Conservation (phyloP, 1,284 basidiomycete species). For the Tremellales sp. region DNA sequence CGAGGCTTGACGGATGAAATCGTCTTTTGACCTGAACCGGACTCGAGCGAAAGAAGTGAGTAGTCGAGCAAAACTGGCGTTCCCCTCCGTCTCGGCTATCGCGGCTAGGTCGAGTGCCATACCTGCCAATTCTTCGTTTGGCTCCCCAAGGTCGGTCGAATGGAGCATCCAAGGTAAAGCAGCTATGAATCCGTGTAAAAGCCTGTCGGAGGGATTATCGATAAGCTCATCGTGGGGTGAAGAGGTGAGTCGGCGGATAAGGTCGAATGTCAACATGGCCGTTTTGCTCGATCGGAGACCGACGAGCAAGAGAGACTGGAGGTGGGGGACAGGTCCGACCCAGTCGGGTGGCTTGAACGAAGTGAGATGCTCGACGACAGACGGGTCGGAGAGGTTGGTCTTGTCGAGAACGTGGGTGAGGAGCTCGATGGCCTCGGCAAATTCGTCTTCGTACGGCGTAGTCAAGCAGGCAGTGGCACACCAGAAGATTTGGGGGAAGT, state of each 20-base stretch:
- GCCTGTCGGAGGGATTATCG: slow-evolving; percentile 65
- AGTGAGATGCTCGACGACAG: slow-evolving; percentile 61
- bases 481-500: slow-evolving; percentile 83
- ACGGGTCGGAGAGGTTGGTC: slow-evolving; percentile 67
- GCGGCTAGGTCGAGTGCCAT: slow-evolving; percentile 72
- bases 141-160: slow-evolving; percentile 64
- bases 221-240: slow-evolving; percentile 65
- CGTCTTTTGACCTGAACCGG: slow-evolving; percentile 87
- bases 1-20: slow-evolving; percentile 87
- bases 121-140: slow-evolving; percentile 60
- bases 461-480: slow-evolving; percentile 73
- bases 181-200: slow-evolving; percentile 77
- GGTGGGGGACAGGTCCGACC: slow-evolving; percentile 58
- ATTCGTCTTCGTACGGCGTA: slow-evolving; percentile 80
- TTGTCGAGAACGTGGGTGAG: slow-evolving; percentile 66
- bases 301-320: slow-evolving; percentile 72
- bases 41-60: slow-evolving; percentile 83
- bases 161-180: slow-evolving; percentile 86
- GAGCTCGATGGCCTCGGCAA: slow-evolving; percentile 64
- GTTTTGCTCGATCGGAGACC: slow-evolving; percentile 78
- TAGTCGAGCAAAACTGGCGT: slow-evolving; percentile 72
- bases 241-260: slow-evolving; percentile 64
- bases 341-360: slow-evolving; percentile 69
- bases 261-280: slow-evolving; percentile 62
- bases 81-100: slow-evolving; percentile 68